Evolutionary conservation across 345 rosid genomes (phyloP), one percentile per base, ranked within the genome.

Genomic region (Sonneratia caseolaris): DNA sequence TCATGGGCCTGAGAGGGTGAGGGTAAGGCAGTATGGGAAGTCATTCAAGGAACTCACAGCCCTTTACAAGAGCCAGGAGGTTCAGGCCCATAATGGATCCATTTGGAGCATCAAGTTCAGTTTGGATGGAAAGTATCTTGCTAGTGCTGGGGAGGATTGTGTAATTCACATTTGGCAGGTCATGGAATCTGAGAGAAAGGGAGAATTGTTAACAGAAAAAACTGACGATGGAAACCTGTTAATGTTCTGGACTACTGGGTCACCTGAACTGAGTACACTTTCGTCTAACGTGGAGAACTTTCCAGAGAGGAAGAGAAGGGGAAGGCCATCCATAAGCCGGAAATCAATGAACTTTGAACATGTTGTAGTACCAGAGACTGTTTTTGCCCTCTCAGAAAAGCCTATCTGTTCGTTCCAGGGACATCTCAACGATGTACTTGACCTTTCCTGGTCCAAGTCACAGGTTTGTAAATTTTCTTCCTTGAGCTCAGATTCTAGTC

Each of bases 91-190:
- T 72, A 86, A 75, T 8, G 99, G 99, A 35, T 95, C 97, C 8
- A 89, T 95, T 64, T 95, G 97, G 99, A 83, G 92, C 71, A 91
- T 95, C 68, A 91, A 87, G 83, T 95, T 95, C 73, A 95, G 99
- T 82, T 81, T 89, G 86, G 97, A 92, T 75, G 99, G 97, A 15
- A 88, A 84, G 72, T 87, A 90, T 84, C 90, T 95, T 76, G 99
- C 99, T 7, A 95, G 93, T 84, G 97, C 97, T 1, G 99, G 97
- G 38, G 99, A 95, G 91, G 99, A 95, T 72, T 78, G 93, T 36
- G 79, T 85, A 57, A 95, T 95, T 78, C 96, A 86, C 81, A 77
- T 95, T 66, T 90, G 99, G 99, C 80, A 83, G 82, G 99, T 92
- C 22, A 76, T 80, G 1, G 90, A 84, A 73, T 71, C 86, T 0